These are phyloP conservation scores for Fusarium transvaalense DNA, from an alignment of 2,329 filamentous ascomycete species.

Conservation along the genomic window DNA sequence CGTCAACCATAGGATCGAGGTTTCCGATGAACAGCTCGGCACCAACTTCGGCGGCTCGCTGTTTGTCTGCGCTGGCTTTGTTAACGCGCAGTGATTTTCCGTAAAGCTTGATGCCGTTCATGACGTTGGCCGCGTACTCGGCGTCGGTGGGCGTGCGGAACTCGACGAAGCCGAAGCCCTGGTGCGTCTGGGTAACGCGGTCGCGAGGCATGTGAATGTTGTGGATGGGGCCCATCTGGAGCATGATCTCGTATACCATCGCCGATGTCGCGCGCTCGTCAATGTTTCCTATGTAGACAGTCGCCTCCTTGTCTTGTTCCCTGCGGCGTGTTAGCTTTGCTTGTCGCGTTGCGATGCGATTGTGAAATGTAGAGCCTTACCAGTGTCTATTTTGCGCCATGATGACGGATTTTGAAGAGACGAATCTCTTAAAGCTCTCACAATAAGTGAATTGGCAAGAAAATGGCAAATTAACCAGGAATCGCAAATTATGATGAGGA, in stretches of 20 bases:
- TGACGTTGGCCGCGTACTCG: slow-evolving; percentile 95
- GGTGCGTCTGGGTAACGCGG: slow-evolving; percentile 94
- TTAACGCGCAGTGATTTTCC: slow-evolving; percentile 97
- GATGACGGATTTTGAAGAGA: slow-evolving; percentile 49
- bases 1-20: slow-evolving; percentile 92
- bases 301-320: slow-evolving; percentile 98
- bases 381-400: slow-evolving; percentile 82
- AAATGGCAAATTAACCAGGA: slow-evolving; percentile 6
- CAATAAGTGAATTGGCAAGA: neutral
- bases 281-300: slow-evolving; percentile 97
- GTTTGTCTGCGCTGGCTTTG: slow-evolving; percentile 92
- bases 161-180: slow-evolving; percentile 99
- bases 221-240: slow-evolving; percentile 95
- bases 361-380: slow-evolving; percentile 59
- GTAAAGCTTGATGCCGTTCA: slow-evolving; percentile 94
- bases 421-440: slow-evolving; percentile 2
- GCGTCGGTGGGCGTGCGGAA: slow-evolving; percentile 96
- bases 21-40: slow-evolving; percentile 98
- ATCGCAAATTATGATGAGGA: neutral
- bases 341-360: slow-evolving; percentile 11
- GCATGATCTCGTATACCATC: slow-evolving; percentile 97
- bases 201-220: slow-evolving; percentile 99
- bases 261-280: slow-evolving; percentile 94
- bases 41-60: slow-evolving; percentile 91
- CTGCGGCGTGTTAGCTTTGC: slow-evolving; percentile 58